Base-by-base conservation (phyloP, 169 alveolate genomes). In the Perkinsus olseni region DNA sequence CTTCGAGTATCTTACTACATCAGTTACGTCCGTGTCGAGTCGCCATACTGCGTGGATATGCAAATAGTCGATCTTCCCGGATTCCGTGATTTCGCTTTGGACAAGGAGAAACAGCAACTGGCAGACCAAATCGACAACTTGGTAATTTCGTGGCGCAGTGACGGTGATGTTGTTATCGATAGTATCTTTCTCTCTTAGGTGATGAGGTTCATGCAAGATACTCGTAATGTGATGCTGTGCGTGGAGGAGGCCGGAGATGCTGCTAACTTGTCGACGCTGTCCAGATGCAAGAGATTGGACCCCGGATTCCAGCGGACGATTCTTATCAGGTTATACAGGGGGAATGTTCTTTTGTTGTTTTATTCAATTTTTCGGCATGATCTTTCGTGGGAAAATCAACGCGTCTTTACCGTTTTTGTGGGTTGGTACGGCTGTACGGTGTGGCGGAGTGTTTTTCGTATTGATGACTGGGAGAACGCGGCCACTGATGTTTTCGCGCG, bases 41-140 rank as follows among this genome's bases (percentile, higher is more conserved):
- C 91, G 20, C 39, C 91, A 17, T 39, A 37, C 51, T 92, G 93
- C 34, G 93, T 92, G 38, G 93, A 92, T 28, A 94, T 94, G 95
- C 95, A 94, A 91, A 92, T 94, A 34, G 95, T 94, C 36, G 95
- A 94, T 74, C 93, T 94, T 38, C 95, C 95, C 6, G 95, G 95
- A 13, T 94, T 94, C 93, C 94, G 95, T 34, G 95, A 94, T 37
- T 94, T 94, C 39, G 94, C 95, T 6, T 36, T 94, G 48, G 95
- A 94, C 74, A 36, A 91, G 45, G 94, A 92, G 40, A 94, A 94
- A 93, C 94, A 94, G 91, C 38, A 36, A 39, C 38, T 74, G 74
- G 93, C 93, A 17, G 82, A 62, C 39, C 74, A 50, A 38, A 92
- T 92, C 39, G 93, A 92, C 34, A 62, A 24, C 24, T 39, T 37